phyloP scores from a whole-genome alignment of 495 filamentous ascomycete genomes.

The Aspergillus avenaceus region DNA sequence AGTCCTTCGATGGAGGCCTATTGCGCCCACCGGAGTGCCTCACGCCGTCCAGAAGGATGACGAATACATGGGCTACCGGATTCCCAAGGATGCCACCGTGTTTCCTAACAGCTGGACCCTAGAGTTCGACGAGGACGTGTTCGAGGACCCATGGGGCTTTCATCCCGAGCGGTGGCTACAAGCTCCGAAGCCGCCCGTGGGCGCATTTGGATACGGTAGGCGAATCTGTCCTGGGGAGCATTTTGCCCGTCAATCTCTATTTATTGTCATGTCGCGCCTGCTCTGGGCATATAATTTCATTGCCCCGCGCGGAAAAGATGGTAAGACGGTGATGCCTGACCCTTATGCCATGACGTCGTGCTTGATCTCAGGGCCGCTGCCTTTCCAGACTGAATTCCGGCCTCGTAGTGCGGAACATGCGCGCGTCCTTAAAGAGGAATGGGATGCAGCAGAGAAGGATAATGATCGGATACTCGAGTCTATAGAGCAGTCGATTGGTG shows the following conservation, averaged over 20 bases:
- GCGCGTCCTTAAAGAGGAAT: no score
- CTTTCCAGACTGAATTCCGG: no score
- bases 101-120: slow-evolving; percentile 38
- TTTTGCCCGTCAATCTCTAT: slow-evolving; percentile 52
- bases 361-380: background rate
- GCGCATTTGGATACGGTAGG: slow-evolving; percentile 58
- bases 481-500: no score
- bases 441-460: no score
- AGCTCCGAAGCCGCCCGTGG: slow-evolving; percentile 41
- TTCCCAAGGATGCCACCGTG: slow-evolving; percentile 49
- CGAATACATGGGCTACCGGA: slow-evolving; percentile 52
- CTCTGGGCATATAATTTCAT: slow-evolving; percentile 56
- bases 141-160: slow-evolving; percentile 33
- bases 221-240: slow-evolving; percentile 55
- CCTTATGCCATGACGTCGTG: background rate
- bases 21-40: slow-evolving; percentile 49
- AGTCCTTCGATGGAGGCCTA: slow-evolving; percentile 57
- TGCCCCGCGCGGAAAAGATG: background rate
- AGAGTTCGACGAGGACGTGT: slow-evolving; percentile 29
- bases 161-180: slow-evolving; percentile 37
- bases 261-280: slow-evolving; percentile 54
- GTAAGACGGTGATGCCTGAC: background rate
- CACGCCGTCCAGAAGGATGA: slow-evolving; percentile 52
- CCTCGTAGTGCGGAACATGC: no score
- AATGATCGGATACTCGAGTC: no score